Percentiles rank a stretch among this genome's conserved stretches.
These are phyloP conservation scores for Lipomyces sp. DNA, from an alignment of 805 yeast species.

Conservation along the genomic window DNA sequence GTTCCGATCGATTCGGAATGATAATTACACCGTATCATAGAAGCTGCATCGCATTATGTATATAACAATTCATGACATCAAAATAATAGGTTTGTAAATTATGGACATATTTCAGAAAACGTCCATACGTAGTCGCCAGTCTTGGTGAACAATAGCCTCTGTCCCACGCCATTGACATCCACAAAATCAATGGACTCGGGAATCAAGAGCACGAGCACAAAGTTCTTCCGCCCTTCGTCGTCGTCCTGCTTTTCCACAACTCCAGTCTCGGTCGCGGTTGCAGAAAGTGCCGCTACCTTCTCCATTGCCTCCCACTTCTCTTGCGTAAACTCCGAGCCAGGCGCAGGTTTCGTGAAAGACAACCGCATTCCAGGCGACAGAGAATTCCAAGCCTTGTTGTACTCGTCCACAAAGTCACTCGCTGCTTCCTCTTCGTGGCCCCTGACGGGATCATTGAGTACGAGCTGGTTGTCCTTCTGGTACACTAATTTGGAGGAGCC, in stretches of 20 bases:
- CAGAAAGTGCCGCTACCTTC: constrained; percentile 12
- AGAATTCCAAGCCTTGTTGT: constrained; percentile 19
- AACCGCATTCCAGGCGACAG: constrained; percentile 23
- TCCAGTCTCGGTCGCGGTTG: neutral
- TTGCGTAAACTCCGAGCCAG: constrained; percentile 16
- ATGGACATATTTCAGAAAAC: constrained; percentile 23
- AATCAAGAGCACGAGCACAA: constrained; percentile 17
- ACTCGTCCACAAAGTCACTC: constrained; percentile 9
- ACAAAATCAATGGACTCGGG: constrained; percentile 22
- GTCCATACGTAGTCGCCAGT: constrained; percentile 20
- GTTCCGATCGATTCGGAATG: neutral
- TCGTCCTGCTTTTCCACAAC: constrained; percentile 2
- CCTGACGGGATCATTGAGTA: constrained; percentile 11
- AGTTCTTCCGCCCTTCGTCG: constrained; percentile 11
- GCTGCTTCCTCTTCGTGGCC: constrained; percentile 10
- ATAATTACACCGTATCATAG: neutral
- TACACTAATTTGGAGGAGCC: constrained; percentile 20
- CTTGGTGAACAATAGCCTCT: constrained; percentile 12
- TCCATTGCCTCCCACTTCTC: constrained; percentile 13
- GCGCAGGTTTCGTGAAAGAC: constrained; percentile 23
- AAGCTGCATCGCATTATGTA: neutral
- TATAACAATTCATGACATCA: too few species aligned
- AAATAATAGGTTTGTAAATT: neutral
- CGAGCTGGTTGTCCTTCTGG: constrained; percentile 3
- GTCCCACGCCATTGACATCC: constrained; percentile 22